Base-by-base conservation (phyloP, 2,329 filamentous ascomycete genomes). In the Calonectria fujianensis region DNA sequence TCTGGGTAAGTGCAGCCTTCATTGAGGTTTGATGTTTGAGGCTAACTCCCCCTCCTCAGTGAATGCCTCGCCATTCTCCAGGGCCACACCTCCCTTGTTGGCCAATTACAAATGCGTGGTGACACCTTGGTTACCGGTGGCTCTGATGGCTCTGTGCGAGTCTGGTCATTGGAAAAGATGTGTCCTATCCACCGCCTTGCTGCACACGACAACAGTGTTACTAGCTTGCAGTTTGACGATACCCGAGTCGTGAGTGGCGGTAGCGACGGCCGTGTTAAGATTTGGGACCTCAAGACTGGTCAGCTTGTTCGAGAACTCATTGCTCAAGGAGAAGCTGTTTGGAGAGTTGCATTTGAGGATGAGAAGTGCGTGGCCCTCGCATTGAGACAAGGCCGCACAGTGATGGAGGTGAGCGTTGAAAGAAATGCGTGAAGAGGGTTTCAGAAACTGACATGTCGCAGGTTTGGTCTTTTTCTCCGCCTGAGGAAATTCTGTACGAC, bases 311-410 rank as follows among this genome's bases (percentile, higher is more conserved):
- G 97, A 74, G 97, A 99, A 85, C 91, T 99, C 52, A 96, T 96
- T 61, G 93, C 94, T 27, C 96, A 96, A 69, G 95, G 96, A 0
- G 96, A 99, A 82, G 96, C 96, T 20, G 97, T 99, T 0, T 99
- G 97, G 97, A 91, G 97, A 74, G 96, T 99, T 41, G 97, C 97
- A 0, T 99, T 99, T 84, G 97, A 99, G 83, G 96, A 98, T 78
- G 97, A 99, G 85, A 98, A 98, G 85, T 98, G 96, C 73, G 96
- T 99, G 37, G 96, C 98, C 39, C 94, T 99, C 89, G 97, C 97
- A 11, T 94, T 95, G 80, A 91, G 96, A 74, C 92, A 92, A 68
- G 93, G 93, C 71, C 93, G 96, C 76, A 98, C 97, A 0, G 94
- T 98, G 76, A 99, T 99, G 97, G 97, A 99, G 93, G 96, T 97